These are phyloP conservation scores for Carpinus viminea DNA, from an alignment of 306 rosid species.

Conservation along the genomic window DNA sequence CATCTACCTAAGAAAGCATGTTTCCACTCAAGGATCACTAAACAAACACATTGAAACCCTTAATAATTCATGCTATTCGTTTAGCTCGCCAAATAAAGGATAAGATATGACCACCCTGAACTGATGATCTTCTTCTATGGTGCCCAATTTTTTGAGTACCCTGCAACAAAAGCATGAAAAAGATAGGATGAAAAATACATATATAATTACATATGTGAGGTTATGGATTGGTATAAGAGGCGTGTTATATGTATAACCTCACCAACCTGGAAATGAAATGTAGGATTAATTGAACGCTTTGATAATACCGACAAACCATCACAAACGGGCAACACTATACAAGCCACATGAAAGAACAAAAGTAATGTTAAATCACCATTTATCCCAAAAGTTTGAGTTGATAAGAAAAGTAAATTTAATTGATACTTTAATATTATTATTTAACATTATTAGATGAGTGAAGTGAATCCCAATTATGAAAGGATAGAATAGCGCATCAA, in stretches of 20 bases:
- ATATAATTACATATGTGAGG: no score
- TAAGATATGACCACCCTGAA: conserved; percentile 56
- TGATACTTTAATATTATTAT: not conserved
- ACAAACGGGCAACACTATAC: conserved; percentile 49
- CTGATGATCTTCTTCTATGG: conserved; percentile 66
- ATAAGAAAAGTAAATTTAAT: no score
- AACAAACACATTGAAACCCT: not conserved
- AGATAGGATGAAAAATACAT: not conserved
- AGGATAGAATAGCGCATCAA: not conserved
- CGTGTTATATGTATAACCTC: not conserved
- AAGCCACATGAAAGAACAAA: conserved; percentile 14
- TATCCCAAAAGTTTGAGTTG: no score
- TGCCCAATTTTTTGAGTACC: conserved; percentile 44
- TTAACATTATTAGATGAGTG: conserved; percentile 5
- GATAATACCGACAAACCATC: conserved; percentile 56
- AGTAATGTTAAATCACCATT: not conserved
- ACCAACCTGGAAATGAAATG: conserved; percentile 77
- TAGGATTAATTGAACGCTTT: conserved; percentile 50
- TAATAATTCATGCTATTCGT: conserved; percentile 33
- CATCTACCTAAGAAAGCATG: not conserved
- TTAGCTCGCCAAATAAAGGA: conserved; percentile 58
- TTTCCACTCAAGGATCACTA: not conserved
- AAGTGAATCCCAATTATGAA: not conserved
- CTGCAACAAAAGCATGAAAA: conserved; percentile 43
- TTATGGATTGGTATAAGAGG: not conserved